phyloP scores from a whole-genome alignment of 23 red algal genomes.

The Gracilaria domingensis region DNA sequence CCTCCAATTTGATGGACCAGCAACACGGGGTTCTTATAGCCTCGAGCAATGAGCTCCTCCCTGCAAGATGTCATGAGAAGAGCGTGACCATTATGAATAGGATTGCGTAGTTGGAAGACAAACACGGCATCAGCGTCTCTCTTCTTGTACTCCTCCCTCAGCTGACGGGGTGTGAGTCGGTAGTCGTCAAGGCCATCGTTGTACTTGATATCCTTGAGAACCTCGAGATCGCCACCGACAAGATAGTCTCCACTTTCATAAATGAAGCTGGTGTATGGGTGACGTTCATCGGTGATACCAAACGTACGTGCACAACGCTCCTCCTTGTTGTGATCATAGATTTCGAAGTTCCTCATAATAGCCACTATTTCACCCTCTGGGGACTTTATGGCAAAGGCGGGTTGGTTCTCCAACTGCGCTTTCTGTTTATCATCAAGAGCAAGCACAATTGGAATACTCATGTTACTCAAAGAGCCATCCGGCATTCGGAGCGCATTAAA shows the following conservation, averaged over 20 bases:
- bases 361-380: constrained; percentile 80
- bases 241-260: constrained; percentile 89
- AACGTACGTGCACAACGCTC: constrained; percentile 91
- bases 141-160: constrained; percentile 83
- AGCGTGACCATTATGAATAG: constrained; percentile 99
- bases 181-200: constrained; percentile 95
- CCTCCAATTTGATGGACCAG: constrained; percentile 99
- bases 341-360: constrained; percentile 87
- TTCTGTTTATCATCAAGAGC: constrained; percentile 82
- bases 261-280: constrained; percentile 92
- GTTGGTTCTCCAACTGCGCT: constrained; percentile 60
- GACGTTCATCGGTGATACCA: constrained; percentile 87
- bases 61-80: constrained; percentile 93
- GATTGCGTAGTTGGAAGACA: constrained; percentile 99
- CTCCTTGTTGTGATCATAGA: constrained; percentile 97
- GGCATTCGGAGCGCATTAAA: constrained; percentile 84
- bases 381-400: constrained; percentile 59
- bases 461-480: constrained; percentile 84
- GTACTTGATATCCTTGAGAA: constrained; percentile 86
- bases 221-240: constrained; percentile 94
- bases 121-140: constrained; percentile 96
- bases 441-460: constrained; percentile 96
- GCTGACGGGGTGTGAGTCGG: constrained; percentile 88
- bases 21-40: constrained; percentile 95
- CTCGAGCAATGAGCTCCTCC: constrained; percentile 85